Evolutionary conservation across 2,329 filamentous ascomycete genomes (phyloP).

Genomic region (Aspergillus sp.): DNA sequence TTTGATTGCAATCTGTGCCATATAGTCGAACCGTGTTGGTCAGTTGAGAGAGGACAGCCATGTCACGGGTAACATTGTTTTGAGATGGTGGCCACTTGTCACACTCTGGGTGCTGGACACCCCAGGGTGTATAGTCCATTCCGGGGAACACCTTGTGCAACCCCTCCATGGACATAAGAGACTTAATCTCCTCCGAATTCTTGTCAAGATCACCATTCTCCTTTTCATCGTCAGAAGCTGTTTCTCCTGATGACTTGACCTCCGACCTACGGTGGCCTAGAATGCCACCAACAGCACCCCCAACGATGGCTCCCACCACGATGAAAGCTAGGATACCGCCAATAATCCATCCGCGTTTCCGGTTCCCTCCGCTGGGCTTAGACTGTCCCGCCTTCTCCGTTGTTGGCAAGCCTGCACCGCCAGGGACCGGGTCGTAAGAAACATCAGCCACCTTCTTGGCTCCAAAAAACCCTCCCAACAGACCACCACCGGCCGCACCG

Average conservation of each 20-base stretch:
- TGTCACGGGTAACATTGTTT: constrained; percentile 89
- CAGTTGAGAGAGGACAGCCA: constrained; percentile 85
- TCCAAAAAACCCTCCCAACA: constrained; percentile 44
- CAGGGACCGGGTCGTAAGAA: constrained; percentile 58
- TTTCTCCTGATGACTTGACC: constrained; percentile 23
- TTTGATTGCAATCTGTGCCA: constrained; percentile 97
- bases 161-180: constrained; percentile 73
- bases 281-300: constrained; percentile 72
- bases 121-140: constrained; percentile 91
- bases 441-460: constrained; percentile 45
- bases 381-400: constrained; percentile 60
- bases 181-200: constrained; percentile 76
- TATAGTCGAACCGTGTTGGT: constrained; percentile 87
- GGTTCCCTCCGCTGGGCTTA: constrained; percentile 61
- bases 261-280: constrained; percentile 55
- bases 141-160: constrained; percentile 93
- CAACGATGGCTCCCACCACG: constrained; percentile 67
- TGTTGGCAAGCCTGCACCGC: constrained; percentile 25
- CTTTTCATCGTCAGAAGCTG: constrained; percentile 49
- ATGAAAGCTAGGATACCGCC: constrained; percentile 66
- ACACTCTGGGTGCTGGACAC: constrained; percentile 87
- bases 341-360: constrained; percentile 68
- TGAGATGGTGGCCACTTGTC: constrained; percentile 75
- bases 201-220: constrained; percentile 69
- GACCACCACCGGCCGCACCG: constrained; percentile 44